Evolutionary conservation across 2,329 filamentous ascomycete species (phyloP), one percentile per base, ranked within the genome.

Genomic region (Setomelanomma holmii): DNA sequence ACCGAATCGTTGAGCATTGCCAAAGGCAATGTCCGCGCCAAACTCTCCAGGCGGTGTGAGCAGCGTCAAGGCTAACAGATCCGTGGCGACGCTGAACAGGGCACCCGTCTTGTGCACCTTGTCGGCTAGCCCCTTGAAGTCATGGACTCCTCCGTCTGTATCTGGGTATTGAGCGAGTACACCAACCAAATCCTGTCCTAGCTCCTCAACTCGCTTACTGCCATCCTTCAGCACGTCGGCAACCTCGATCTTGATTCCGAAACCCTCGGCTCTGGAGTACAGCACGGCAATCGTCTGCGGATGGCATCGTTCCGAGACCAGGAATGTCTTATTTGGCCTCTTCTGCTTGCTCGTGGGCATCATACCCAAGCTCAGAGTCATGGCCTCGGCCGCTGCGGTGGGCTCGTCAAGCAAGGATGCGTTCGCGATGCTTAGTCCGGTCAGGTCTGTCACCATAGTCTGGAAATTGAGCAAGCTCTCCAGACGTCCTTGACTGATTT

Each of bases 391-490:
- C 12, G 92, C 93, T 11, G 93, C 93, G 1, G 93, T 97, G 19
- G 89, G 88, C 78, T 97, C 93, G 65, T 97, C 93, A 36, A 97
- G 80, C 42, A 97, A 82, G 39, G 91, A 96, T 35, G 93, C 91
- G 79, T 98, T 97, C 55, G 93, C 86, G 59, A 97, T 91, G 19
- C 90, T 86, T 23, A 98, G 83, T 1, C 86, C 91, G 0, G 93
- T 97, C 60, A 98, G 80, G 71, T 97, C 93, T 2, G 88, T 87
- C 7, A 96, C 89, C 80, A 98, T 82, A 16, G 93, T 98, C 80
- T 98, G 93, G 79, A 92, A 98, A 81, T 98, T 98, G 58, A 98
- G 81, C 47, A 98, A 80, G 5, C 91, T 96, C 81, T 97, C 91
- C 56, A 98, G 78, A 49, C 93, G 87, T 30, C 93, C 93, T 78